Percentiles rank a stretch among this genome's conserved stretches.
Evolutionary conservation across 139 green algal genomes (phyloP).

Genomic region (Tetratostichococcus sp.): DNA sequence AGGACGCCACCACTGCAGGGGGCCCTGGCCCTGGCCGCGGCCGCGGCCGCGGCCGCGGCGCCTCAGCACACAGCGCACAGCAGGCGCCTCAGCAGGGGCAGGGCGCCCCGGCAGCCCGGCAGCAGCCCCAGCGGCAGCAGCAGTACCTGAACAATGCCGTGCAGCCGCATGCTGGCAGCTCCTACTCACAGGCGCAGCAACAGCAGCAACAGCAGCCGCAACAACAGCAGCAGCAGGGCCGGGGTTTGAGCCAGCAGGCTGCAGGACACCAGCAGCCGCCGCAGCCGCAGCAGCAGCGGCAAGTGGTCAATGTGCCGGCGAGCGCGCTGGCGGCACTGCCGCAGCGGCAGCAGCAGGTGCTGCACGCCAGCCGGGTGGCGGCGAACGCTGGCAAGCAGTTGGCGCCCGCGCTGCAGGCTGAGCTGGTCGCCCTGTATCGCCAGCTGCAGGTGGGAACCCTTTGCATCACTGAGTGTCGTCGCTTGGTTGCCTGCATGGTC

Average conservation of each 20-base stretch:
- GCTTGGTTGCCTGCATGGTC: no score
- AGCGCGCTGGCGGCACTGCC: neutral
- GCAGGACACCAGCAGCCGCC: neutral
- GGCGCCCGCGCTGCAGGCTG: neutral
- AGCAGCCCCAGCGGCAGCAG: conserved; percentile 1
- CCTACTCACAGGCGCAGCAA: no score
- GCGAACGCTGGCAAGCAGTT: neutral
- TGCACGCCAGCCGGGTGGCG: neutral
- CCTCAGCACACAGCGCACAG: neutral
- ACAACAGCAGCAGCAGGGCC: neutral
- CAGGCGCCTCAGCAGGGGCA: neutral
- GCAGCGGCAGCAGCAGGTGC: neutral
- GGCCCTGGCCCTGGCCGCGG: no score
- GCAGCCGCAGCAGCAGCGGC: neutral
- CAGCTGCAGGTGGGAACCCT: neutral
- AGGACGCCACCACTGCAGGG: no score
- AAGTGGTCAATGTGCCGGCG: neutral
- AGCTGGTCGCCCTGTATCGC: neutral
- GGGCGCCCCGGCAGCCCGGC: neutral
- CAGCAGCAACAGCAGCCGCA: neutral
- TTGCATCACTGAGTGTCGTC: no score
- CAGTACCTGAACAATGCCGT: neutral
- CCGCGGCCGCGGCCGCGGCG: no score
- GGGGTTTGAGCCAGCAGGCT: neutral
- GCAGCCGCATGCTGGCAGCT: no score